Percentiles rank a stretch among this genome's conserved stretches.
Evolutionary conservation across 2,329 filamentous ascomycete species (phyloP).

Genomic region (Aspergillus brasiliensis): DNA sequence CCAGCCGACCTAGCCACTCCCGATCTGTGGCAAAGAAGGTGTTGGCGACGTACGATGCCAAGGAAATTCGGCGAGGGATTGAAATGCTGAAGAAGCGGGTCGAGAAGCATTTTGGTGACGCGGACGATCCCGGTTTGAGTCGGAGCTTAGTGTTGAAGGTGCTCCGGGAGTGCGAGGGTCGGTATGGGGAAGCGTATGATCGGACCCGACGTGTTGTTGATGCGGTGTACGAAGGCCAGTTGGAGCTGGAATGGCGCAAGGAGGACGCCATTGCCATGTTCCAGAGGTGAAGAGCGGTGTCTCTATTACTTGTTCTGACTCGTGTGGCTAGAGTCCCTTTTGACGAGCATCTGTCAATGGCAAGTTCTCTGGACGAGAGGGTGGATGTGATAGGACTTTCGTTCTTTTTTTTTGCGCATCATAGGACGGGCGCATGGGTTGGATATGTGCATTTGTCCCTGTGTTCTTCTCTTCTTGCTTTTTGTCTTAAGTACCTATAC

Average conservation of each 20-base stretch:
- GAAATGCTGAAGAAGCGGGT: constrained; percentile 86
- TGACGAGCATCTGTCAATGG: background rate
- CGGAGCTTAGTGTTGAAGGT: constrained; percentile 62
- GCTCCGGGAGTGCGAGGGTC: constrained; percentile 60
- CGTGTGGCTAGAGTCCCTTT: background rate
- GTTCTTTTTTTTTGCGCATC: constrained; percentile 13
- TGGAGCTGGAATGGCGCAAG: constrained; percentile 52
- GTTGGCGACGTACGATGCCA: constrained; percentile 74
- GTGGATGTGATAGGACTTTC: constrained; percentile 10
- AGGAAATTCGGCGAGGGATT: constrained; percentile 86
- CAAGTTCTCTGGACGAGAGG: constrained; percentile 5
- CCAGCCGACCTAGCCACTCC: constrained; percentile 78
- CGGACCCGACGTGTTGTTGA: constrained; percentile 49
- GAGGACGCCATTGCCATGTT: constrained; percentile 49
- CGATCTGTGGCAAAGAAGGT: constrained; percentile 85
- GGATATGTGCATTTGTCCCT: constrained; percentile 9
- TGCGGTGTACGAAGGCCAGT: constrained; percentile 47
- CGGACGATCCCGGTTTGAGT: constrained; percentile 71
- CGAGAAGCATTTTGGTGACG: constrained; percentile 95
- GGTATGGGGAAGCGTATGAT: constrained; percentile 58
- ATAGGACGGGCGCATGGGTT: constrained; percentile 17
- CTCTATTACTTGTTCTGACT: constrained; percentile 8
- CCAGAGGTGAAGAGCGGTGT: constrained; percentile 33
- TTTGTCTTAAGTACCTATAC: constrained; percentile 8
- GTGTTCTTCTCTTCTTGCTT: constrained; percentile 10